phyloP scores from a whole-genome alignment of 1,284 basidiomycete genomes.

The Puccinia polysora region DNA sequence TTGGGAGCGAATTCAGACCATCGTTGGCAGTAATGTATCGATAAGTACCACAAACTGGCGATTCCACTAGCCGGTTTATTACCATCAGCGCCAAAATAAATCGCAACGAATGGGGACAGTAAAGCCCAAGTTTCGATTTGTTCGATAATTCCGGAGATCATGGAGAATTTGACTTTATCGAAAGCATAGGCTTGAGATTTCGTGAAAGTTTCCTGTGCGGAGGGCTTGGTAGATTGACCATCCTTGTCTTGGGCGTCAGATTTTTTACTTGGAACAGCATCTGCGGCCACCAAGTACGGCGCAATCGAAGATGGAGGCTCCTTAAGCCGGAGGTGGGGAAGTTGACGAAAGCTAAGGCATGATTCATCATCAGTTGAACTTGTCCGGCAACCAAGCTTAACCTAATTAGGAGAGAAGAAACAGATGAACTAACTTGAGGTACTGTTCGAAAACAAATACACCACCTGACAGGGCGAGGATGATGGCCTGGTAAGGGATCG shows the following conservation, averaged over 20 bases:
- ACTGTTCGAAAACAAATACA: conserved; percentile 76
- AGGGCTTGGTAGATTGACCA: not conserved
- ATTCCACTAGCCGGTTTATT: conserved; percentile 23
- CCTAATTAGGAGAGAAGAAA: not conserved
- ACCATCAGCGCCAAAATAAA: conserved; percentile 49
- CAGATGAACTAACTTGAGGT: conserved; percentile 64
- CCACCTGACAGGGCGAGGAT: conserved; percentile 70
- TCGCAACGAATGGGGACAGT: conserved; percentile 44
- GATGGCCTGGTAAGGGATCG: conserved; percentile 55
- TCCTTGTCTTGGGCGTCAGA: not conserved
- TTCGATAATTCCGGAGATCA: conserved; percentile 69
- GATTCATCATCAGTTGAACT: not conserved
- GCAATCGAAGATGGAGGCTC: conserved; percentile 72
- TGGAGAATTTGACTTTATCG: conserved; percentile 81
- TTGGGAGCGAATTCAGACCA: conserved; percentile 38
- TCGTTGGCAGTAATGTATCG: conserved; percentile 43
- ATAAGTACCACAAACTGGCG: conserved; percentile 44
- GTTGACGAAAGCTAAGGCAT: too few relatives aligned
- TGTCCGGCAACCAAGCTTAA: not conserved
- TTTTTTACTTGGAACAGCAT: conserved; percentile 18
- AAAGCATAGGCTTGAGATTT: conserved; percentile 87
- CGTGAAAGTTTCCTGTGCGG: conserved; percentile 65
- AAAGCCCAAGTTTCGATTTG: conserved; percentile 62
- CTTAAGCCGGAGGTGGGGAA: conserved; percentile 71
- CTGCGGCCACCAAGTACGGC: conserved; percentile 59